phyloP scores from a whole-genome alignment of 2,329 filamentous ascomycete genomes.

The Hymenoscyphus linearis region DNA sequence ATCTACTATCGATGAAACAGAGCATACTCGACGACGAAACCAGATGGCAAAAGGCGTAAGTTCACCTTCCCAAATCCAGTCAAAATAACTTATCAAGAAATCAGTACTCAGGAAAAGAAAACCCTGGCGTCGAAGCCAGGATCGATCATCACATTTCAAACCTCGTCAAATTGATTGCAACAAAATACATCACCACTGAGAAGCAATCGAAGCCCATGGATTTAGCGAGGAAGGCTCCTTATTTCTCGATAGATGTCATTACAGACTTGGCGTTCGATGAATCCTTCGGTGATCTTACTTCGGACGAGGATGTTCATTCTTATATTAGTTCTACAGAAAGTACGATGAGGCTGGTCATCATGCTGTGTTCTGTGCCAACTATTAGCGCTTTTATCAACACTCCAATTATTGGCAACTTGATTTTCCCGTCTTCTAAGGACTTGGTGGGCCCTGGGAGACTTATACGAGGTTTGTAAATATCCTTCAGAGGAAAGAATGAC shows the following conservation, averaged over 20 bases:
- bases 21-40: slow-evolving; percentile 39
- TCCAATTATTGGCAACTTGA: slow-evolving; percentile 36
- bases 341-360: background rate
- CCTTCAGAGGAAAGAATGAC: background rate
- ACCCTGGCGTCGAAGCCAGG: slow-evolving; percentile 41
- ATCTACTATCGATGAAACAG: slow-evolving; percentile 42
- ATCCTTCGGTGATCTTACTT: slow-evolving; percentile 4
- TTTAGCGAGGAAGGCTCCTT: slow-evolving; percentile 45
- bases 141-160: slow-evolving; percentile 44
- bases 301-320: slow-evolving; percentile 34
- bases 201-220: slow-evolving; percentile 38
- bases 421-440: slow-evolving; percentile 39
- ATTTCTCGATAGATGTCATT: slow-evolving; percentile 50
- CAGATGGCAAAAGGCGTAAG: slow-evolving; percentile 47
- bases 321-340: slow-evolving; percentile 41
- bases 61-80: slow-evolving; percentile 3
- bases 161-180: slow-evolving; percentile 43
- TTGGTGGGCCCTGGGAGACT: slow-evolving; percentile 37
- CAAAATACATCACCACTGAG: slow-evolving; percentile 42
- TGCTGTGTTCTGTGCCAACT: slow-evolving; percentile 34
- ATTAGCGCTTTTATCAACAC: slow-evolving; percentile 39
- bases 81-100: background rate
- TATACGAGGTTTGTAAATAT: slow-evolving; percentile 37
- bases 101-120: slow-evolving; percentile 49
- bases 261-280: slow-evolving; percentile 46